phyloP scores from a whole-genome alignment of 257 asterid genomes.

The Nicotiana attenuata region DNA sequence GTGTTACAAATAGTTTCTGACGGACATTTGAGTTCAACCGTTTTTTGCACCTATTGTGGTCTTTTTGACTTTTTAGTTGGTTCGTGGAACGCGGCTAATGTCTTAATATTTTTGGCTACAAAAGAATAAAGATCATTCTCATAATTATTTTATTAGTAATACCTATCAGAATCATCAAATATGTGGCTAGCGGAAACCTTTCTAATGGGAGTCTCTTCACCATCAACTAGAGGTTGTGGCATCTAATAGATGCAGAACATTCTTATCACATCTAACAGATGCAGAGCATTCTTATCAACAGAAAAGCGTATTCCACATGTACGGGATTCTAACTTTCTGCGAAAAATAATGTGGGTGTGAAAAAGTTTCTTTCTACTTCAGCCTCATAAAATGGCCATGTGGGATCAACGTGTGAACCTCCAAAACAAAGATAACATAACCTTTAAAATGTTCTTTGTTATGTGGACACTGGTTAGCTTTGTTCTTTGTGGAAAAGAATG shows the following conservation, averaged over 20 bases:
- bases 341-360: neutral
- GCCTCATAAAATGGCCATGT: neutral
- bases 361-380: neutral
- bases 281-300: constrained; percentile 2
- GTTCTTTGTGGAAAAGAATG: neutral
- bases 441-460: neutral
- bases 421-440: neutral
- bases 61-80: neutral
- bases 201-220: neutral
- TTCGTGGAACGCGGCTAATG: neutral
- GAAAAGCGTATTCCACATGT: neutral
- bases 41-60: neutral
- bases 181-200: neutral
- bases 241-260: neutral
- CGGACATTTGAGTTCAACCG: neutral
- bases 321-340: neutral
- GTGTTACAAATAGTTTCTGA: neutral
- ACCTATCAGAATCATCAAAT: constrained; percentile 4
- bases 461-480: neutral
- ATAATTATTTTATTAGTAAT: neutral
- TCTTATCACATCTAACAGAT: neutral
- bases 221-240: neutral
- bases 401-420: neutral
- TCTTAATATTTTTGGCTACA: neutral
- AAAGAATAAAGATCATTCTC: neutral